Evolutionary conservation across 2,329 filamentous ascomycete genomes (phyloP).

Genomic region (Alternaria gaisen): DNA sequence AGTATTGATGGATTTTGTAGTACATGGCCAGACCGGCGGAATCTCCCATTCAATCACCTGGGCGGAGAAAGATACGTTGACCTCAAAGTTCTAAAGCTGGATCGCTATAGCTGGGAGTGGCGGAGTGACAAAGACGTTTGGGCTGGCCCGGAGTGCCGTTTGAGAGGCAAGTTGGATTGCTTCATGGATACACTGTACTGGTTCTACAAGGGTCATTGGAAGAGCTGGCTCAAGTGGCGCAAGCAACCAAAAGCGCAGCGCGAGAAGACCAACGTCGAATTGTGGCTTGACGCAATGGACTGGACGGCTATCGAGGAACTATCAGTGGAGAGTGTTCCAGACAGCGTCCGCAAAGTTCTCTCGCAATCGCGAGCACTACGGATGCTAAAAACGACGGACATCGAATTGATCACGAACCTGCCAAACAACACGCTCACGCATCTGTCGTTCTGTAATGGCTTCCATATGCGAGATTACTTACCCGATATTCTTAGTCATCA

Average conservation of each 20-base stretch:
- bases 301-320: slow-evolving; percentile 19
- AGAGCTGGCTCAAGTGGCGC: slow-evolving; percentile 2
- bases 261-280: slow-evolving; percentile 16
- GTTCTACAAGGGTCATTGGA: slow-evolving; percentile 1
- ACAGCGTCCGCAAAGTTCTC: not conserved
- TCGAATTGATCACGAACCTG: slow-evolving; percentile 12
- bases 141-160: not conserved
- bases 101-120: slow-evolving; percentile 18
- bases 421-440: slow-evolving; percentile 17
- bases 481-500: slow-evolving; percentile 14
- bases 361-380: not conserved
- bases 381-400: slow-evolving; percentile 12
- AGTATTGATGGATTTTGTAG: slow-evolving; percentile 13
- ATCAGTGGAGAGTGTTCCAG: not conserved
- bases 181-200: not conserved
- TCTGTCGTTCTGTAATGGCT: slow-evolving; percentile 6
- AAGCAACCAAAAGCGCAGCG: not conserved
- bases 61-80: slow-evolving; percentile 21
- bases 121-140: not conserved
- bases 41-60: slow-evolving; percentile 20
- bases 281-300: slow-evolving; percentile 29
- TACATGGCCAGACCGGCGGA: slow-evolving; percentile 9
- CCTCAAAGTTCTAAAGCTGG: slow-evolving; percentile 15
- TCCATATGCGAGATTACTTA: not conserved
- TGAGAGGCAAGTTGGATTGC: not conserved